A percentile compares a stretch with the other conserved stretches of the same genome.
Evolutionary conservation across 441 rosid genomes (phyloP).

Genomic region (Gossypium gossypioides): DNA sequence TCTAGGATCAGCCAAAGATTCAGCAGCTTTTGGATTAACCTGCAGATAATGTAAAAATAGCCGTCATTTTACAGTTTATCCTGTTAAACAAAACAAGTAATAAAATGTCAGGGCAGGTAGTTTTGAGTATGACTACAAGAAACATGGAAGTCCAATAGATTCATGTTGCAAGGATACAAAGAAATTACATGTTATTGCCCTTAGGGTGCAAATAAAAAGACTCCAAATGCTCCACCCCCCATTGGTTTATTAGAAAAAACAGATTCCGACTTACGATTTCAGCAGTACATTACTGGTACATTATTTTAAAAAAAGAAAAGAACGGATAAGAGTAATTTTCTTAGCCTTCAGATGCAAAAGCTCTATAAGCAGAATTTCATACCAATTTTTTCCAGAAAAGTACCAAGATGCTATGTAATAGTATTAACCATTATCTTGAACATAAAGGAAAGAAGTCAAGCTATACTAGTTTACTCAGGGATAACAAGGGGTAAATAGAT

Average conservation of each 20-base stretch:
- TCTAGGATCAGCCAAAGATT: constrained; percentile 91
- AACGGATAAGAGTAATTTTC: neutral
- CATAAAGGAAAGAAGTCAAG: neutral
- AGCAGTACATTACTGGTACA: neutral
- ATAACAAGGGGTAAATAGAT: neutral
- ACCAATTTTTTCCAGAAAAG: neutral
- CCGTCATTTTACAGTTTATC: neutral
- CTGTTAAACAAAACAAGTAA: neutral
- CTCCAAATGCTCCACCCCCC: neutral
- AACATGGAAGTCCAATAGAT: neutral
- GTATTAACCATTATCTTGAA: neutral
- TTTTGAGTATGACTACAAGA: neutral
- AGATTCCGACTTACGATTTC: neutral
- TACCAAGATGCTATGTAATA: neutral
- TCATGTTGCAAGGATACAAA: neutral
- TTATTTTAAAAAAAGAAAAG: neutral
- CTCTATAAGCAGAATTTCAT: neutral
- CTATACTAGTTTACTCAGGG: neutral
- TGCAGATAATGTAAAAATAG: constrained; percentile 24
- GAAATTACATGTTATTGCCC: neutral
- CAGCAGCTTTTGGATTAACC: constrained; percentile 97
- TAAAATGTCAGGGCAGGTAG: neutral
- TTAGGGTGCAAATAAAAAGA: neutral
- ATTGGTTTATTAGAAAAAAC: neutral
- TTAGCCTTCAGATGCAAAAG: neutral